These are phyloP conservation scores for Lycium barbarum DNA, from an alignment of 257 asterid species.

Conservation along the genomic window DNA sequence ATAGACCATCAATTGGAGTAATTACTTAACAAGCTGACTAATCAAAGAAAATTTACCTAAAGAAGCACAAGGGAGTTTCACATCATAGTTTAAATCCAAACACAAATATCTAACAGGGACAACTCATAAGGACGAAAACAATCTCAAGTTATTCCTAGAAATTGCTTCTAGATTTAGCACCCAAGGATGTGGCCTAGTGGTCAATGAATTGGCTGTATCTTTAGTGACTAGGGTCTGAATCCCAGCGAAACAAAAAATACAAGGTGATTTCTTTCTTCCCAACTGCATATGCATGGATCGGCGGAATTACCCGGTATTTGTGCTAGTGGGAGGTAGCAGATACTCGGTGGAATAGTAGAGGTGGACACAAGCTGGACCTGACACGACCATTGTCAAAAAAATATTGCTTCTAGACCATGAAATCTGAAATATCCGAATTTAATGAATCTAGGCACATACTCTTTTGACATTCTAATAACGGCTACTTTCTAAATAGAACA, in stretches of 20 bases:
- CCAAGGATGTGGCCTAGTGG: not conserved
- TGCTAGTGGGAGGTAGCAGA: not conserved
- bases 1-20: not conserved
- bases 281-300: no score
- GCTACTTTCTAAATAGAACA: not conserved
- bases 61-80: not conserved
- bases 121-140: not conserved
- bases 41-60: not conserved
- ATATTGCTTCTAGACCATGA: not conserved
- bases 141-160: not conserved
- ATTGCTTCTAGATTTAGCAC: not conserved
- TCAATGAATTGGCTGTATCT: not conserved
- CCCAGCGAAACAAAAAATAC: not conserved
- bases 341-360: not conserved
- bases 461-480: not conserved
- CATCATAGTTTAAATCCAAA: not conserved
- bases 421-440: not conserved
- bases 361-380: not conserved
- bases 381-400: not conserved
- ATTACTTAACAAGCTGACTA: constrained; percentile 10
- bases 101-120: not conserved
- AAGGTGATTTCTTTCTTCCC: not conserved
- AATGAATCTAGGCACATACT: not conserved
- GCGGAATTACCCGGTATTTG: not conserved
- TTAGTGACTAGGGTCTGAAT: not conserved